These are phyloP conservation scores for Boehmeria nivea DNA, from an alignment of 306 rosid genomes.

Conservation along the genomic window DNA sequence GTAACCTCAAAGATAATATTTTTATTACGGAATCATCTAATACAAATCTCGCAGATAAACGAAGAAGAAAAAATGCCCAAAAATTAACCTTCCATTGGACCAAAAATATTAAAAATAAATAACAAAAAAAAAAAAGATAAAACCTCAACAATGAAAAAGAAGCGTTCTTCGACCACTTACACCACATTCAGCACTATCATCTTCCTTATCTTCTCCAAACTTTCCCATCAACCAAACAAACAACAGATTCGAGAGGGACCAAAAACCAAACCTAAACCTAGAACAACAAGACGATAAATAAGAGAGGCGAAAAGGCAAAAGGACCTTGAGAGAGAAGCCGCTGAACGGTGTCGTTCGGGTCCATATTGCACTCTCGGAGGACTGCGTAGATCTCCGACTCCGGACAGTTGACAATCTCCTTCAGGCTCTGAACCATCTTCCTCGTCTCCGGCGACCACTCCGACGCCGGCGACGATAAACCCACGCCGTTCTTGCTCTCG, in stretches of 20 bases:
- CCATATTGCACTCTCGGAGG: slow-evolving; percentile 35
- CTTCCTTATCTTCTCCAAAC: slow-evolving; percentile 1
- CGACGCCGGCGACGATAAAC: not conserved
- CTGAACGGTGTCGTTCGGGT: slow-evolving; percentile 35
- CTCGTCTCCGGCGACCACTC: slow-evolving; percentile 14
- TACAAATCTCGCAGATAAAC: no score
- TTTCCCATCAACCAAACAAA: slow-evolving; percentile 13
- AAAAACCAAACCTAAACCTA: not conserved
- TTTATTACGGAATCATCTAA: no score
- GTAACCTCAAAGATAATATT: no score
- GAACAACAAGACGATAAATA: not conserved
- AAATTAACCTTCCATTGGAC: no score
- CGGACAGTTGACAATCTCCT: slow-evolving; percentile 32
- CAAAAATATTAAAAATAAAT: no score
- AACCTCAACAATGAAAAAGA: no score
- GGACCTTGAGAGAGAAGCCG: slow-evolving; percentile 39
- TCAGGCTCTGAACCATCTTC: slow-evolving; percentile 25
- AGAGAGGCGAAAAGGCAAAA: not conserved
- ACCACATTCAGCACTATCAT: no score
- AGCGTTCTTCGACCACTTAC: no score
- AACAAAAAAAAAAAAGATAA: no score
- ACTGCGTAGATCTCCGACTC: slow-evolving; percentile 35
- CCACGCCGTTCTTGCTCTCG: slow-evolving; percentile 26
- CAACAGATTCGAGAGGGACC: not conserved
- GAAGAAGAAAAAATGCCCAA: no score